Conservation (phyloP, 768 basidiomycete genomes). For the Gymnopilus junonius region DNA sequence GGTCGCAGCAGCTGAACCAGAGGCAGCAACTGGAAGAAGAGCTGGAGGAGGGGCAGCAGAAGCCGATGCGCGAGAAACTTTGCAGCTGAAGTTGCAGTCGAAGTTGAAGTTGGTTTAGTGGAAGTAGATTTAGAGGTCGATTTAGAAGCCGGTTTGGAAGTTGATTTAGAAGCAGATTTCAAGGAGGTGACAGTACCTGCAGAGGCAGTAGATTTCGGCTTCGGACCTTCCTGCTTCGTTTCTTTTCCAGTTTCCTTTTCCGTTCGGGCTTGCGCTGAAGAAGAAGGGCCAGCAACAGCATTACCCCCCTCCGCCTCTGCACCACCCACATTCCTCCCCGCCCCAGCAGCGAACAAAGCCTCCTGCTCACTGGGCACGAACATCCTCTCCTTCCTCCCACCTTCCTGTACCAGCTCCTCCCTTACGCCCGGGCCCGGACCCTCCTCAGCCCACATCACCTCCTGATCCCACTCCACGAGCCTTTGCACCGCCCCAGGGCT, state of each 20-base stretch:
- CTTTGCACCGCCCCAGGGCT: neutral
- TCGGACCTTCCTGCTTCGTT: neutral
- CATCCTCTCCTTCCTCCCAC: neutral
- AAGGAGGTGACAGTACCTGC: neutral
- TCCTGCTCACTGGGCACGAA: neutral
- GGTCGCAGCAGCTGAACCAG: too few relatives aligned
- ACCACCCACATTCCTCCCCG: neutral
- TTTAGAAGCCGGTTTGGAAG: constrained; percentile 1
- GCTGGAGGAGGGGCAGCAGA: neutral
- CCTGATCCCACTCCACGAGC: neutral
- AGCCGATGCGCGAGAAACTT: neutral
- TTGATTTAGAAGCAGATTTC: neutral
- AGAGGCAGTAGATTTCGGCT: neutral
- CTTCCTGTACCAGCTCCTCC: too few relatives aligned
- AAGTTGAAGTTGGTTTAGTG: too few relatives aligned
- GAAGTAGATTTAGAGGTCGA: too few relatives aligned
- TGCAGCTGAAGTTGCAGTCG: too few relatives aligned
- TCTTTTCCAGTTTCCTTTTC: neutral
- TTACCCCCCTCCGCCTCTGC: too few relatives aligned
- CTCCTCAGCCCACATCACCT: neutral
- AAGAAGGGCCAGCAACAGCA: neutral
- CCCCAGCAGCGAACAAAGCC: neutral
- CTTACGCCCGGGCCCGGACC: neutral
- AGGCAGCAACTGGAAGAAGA: too few relatives aligned
- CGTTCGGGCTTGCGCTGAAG: neutral